Base-by-base conservation (phyloP, 202 grass and related monocot genomes). In the Bolboschoenoplectus hybrid region DNA sequence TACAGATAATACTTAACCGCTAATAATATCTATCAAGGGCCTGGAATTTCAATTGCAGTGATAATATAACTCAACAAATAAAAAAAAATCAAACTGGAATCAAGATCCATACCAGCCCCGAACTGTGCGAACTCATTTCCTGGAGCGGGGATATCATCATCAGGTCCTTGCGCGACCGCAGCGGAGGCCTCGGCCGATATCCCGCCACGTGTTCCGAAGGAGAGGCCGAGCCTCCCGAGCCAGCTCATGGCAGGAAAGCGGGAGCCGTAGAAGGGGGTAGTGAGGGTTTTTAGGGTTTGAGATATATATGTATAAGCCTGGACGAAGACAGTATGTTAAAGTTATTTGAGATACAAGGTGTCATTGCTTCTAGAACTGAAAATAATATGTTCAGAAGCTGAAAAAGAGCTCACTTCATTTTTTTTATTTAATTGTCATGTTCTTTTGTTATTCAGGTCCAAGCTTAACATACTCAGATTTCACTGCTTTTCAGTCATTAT, bases 151-250 rank as follows among this genome's bases (percentile, higher is more conserved):
- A 56, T 72, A 85, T 98, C 93, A 57, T 95, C 93, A 89, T 98
- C 95, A 71, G 91, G 89, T 1, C 85, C 91, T 85, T 95, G 95
- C 81, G 93, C 95, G 72, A 98, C 85, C 85, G 95, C 89, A 44
- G 91, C 86, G 75, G 93, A 93, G 55, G 93, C 95, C 88, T 89
- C 90, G 26, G 90, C 85, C 10, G 88, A 84, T 40, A 85, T 10
- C 14, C 85, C 85, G 4, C 49, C 81, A 1, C 89, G 89, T 52
- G 88, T 89, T 16, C 93, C 89, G 81, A 94, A 91, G 67, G 89
- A 89, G 16, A 98, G 87, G 13, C 95, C 95, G 75, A 98, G 93
- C 90, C 92, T 98, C 44, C 95, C 93, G 0, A 98, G 90, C 95
- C 95, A 98, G 87, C 93, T 98, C 93, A 95, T 98, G 57, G 90